Conservation (phyloP, 192 early-diverging fungal genomes). For the Mortierella alpina region DNA sequence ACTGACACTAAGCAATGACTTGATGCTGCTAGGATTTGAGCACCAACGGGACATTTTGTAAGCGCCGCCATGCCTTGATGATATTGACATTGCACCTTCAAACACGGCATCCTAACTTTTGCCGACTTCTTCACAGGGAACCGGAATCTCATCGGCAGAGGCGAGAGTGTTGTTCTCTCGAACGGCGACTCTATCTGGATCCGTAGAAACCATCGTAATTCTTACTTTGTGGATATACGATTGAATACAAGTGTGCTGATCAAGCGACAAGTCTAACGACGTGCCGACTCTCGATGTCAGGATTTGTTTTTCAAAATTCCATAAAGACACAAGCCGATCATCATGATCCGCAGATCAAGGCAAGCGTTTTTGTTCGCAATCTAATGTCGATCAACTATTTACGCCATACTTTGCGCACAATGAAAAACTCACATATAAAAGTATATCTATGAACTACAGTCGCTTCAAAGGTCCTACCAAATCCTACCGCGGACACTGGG, state of each 20-base stretch:
- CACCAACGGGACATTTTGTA: constrained; percentile 67
- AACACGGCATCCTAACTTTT: neutral
- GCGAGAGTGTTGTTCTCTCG: constrained; percentile 62
- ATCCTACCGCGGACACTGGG: constrained; percentile 37
- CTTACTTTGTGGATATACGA: neutral
- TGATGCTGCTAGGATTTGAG: constrained; percentile 60
- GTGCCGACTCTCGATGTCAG: neutral
- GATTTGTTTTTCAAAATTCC: constrained; percentile 26
- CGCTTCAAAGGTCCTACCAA: constrained; percentile 21
- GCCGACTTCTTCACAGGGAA: constrained; percentile 40
- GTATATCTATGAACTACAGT: neutral
- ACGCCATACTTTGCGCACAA: neutral
- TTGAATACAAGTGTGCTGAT: neutral
- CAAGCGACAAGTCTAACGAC: neutral
- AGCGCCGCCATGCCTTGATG: neutral
- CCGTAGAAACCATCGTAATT: constrained; percentile 58
- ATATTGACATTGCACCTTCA: neutral
- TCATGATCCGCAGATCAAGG: constrained; percentile 46
- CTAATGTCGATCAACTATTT: neutral
- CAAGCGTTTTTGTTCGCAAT: constrained; percentile 11
- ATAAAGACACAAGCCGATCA: neutral
- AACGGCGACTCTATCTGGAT: constrained; percentile 71
- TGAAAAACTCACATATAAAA: neutral
- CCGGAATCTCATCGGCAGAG: constrained; percentile 62
- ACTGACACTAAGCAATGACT: neutral